These are phyloP conservation scores for Huntiella bhutanensis DNA, from an alignment of 2,329 filamentous ascomycete genomes.

Conservation along the genomic window DNA sequence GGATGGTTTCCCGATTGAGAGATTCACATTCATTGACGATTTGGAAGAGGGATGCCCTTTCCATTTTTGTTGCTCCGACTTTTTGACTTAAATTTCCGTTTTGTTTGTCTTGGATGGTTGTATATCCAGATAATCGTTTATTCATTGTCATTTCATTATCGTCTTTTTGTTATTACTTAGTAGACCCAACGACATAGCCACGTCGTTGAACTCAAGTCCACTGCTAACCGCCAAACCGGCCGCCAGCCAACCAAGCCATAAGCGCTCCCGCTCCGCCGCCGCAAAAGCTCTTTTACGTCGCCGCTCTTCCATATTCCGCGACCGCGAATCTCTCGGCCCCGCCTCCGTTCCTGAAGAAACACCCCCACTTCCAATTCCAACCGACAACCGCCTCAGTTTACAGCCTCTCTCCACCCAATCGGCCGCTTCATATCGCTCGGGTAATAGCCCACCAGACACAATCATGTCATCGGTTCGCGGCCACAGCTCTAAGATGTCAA, in stretches of 20 bases:
- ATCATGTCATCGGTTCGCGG: conserved; percentile 17
- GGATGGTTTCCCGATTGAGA: too few relatives aligned
- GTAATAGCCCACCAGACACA: conserved; percentile 1
- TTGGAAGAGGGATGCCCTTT: too few relatives aligned
- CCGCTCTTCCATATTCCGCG: conserved; percentile 5
- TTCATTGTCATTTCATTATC: neutral
- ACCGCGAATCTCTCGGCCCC: conserved; percentile 1
- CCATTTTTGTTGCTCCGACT: too few relatives aligned
- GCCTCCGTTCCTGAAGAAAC: conserved; percentile 4
- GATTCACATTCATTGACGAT: too few relatives aligned
- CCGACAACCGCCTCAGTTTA: conserved; percentile 5
- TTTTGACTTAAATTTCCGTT: too few relatives aligned
- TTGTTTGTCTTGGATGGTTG: too few relatives aligned
- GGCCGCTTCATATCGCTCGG: too few relatives aligned
- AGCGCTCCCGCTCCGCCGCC: conserved; percentile 9
- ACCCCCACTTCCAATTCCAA: conserved; percentile 5
- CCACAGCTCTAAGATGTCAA: conserved; percentile 30
- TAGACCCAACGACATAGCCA: too few relatives aligned
- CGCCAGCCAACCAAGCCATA: neutral
- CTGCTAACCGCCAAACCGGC: neutral
- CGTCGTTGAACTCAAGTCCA: neutral
- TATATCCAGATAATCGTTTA: neutral
- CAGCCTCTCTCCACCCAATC: conserved; percentile 3
- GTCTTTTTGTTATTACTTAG: neutral
- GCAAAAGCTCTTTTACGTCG: conserved; percentile 10